Evolutionary conservation across 2,329 filamentous ascomycete genomes (phyloP), one percentile per base, ranked within the genome.

Genomic region (Cladophialophora yegresii): DNA sequence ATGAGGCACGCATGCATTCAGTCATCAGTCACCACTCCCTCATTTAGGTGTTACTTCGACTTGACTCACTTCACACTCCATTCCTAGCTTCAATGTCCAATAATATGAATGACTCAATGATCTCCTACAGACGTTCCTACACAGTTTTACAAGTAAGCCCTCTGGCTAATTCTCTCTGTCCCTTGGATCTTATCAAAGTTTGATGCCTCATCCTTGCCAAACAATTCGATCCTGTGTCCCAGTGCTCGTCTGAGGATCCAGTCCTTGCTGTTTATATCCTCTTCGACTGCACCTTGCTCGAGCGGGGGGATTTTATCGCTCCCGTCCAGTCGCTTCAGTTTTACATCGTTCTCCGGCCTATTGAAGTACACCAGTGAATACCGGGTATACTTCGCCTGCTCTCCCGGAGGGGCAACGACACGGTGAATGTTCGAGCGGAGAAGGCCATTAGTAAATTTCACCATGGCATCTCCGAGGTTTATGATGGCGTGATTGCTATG

Each of bases 361-460:
- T 78, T 75, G 72, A 86, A 85, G 70, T 85, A 85, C 4, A 85
- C 83, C 23, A 86, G 67, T 72, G 82, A 84, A 70, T 80, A 83
- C 62, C 84, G 74, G 16, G 75, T 77, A n/a, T 63, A 66, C 16
- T 75, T 71, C 5, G 72, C 76, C 71, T 85, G 83, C n/a, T 73
- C 70, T 0, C 82, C 82, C 0, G 83, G 82, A 30, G 83, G 79
- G 28, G 76, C 74, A 8, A 81, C 79, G 23, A 85, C 82, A 2
- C 83, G 77, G 72, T 85, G 83, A 10, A 79, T 75, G 68, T 77
- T 78, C 0, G 75, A 76, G 3, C 76, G 71, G 33, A 80, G 65
- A 13, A 78, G 62, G 0, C 79, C 79, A 53, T 77, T 77, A 5
- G 77, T 80, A 57, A 80, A 80, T 63, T 79, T 79, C 8, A 79